Percentiles rank a stretch among this genome's conserved stretches.
Conservation (phyloP, 805 yeast species). For the Candida taoyuanica region DNA sequence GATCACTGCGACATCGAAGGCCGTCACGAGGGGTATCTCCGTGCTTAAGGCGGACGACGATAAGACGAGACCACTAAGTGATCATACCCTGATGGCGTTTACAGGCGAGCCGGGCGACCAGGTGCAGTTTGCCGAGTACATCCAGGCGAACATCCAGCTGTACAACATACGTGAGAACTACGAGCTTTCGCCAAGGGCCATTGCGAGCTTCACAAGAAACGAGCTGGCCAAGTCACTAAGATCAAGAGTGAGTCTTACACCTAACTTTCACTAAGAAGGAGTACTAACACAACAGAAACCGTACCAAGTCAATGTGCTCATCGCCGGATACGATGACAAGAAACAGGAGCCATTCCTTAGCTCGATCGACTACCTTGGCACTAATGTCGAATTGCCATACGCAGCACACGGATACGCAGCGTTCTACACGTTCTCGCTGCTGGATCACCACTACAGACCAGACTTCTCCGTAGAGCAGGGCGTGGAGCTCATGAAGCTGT, state of each 20-base stretch:
- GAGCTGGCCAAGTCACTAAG: constrained; percentile 85
- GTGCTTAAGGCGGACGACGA: constrained; percentile 74
- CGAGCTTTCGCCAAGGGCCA: constrained; percentile 80
- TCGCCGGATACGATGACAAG: constrained; percentile 75
- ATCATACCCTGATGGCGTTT: constrained; percentile 77
- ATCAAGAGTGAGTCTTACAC: constrained; percentile 47
- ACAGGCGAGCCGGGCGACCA: constrained; percentile 93
- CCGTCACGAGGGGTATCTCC: constrained; percentile 87
- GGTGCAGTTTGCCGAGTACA: constrained; percentile 88
- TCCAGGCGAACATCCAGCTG: constrained; percentile 88
- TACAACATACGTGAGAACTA: constrained; percentile 79
- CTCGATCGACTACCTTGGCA: constrained; percentile 93
- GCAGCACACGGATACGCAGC: constrained; percentile 99
- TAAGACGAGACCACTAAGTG: constrained; percentile 70
- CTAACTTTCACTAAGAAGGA: background rate
- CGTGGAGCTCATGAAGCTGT: constrained; percentile 60
- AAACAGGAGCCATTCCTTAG: constrained; percentile 60
- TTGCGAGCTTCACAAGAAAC: constrained; percentile 83
- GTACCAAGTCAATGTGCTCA: constrained; percentile 84
- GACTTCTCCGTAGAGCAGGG: constrained; percentile 79
- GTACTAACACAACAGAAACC: constrained; percentile 52
- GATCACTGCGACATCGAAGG: constrained; percentile 89
- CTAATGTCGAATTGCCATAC: constrained; percentile 86
- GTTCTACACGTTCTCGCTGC: constrained; percentile 81
- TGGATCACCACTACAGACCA: constrained; percentile 84